A percentile compares a stretch with the other conserved stretches of the same genome.
Conservation (phyloP, 495 filamentous ascomycete genomes). For the Xylona heveae region DNA sequence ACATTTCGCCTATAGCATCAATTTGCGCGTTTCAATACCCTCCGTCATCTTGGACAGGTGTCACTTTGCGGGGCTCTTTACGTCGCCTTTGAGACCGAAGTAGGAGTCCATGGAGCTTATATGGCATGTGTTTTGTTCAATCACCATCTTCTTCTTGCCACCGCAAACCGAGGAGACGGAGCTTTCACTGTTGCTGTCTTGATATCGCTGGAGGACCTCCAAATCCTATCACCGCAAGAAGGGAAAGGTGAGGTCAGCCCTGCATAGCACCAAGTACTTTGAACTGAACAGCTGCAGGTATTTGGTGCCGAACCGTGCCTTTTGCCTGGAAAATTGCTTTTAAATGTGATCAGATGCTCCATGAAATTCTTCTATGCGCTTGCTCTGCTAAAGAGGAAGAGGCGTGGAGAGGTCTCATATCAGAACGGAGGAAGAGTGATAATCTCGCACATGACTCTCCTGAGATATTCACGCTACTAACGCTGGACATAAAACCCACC, state of each 20-base stretch:
- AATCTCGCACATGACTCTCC: slow-evolving; percentile 19
- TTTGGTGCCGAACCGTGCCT: slow-evolving; percentile 66
- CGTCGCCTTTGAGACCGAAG: slow-evolving; percentile 55
- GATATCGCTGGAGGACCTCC: slow-evolving; percentile 45
- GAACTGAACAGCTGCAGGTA: slow-evolving; percentile 24
- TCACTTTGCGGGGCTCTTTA: slow-evolving; percentile 72
- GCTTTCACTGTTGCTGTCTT: slow-evolving; percentile 55
- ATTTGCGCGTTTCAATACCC: slow-evolving; percentile 15
- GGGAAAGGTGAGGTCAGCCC: slow-evolving; percentile 41
- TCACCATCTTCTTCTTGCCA: slow-evolving; percentile 60
- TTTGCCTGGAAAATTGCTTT: slow-evolving; percentile 93
- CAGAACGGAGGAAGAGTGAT: slow-evolving; percentile 19
- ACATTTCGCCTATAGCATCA: slow-evolving; percentile 2
- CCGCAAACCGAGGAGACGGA: slow-evolving; percentile 31
- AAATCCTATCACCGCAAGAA: slow-evolving; percentile 59
- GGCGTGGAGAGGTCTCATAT: slow-evolving; percentile 43
- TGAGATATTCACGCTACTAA: slow-evolving; percentile 34
- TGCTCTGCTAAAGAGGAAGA: slow-evolving; percentile 66
- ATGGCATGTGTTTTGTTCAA: slow-evolving; percentile 76
- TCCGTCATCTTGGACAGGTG: slow-evolving; percentile 63
- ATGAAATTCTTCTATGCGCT: slow-evolving; percentile 73
- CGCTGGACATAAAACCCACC: slow-evolving; percentile 49
- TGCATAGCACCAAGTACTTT: slow-evolving; percentile 6
- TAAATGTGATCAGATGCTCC: slow-evolving; percentile 49
- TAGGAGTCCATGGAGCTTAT: slow-evolving; percentile 50